Evolutionary conservation across 2,329 filamentous ascomycete species (phyloP).

Genomic region (Alternaria hordeiaustralica): DNA sequence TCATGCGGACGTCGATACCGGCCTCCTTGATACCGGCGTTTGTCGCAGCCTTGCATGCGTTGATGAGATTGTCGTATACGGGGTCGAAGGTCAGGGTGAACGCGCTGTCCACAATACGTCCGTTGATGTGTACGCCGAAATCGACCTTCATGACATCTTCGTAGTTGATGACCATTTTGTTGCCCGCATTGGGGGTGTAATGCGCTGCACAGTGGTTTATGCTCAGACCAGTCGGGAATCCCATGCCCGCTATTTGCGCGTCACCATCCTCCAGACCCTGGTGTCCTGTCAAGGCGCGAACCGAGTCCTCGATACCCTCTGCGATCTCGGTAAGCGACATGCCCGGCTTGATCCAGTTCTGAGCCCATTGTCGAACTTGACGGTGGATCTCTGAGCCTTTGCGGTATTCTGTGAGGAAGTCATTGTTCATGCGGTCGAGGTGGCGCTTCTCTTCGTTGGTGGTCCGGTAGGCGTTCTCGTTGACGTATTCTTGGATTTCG

Average conservation of each 20-base stretch:
- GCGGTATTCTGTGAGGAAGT: conserved; percentile 81
- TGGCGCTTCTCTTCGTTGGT: conserved; percentile 86
- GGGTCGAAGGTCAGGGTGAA: conserved; percentile 74
- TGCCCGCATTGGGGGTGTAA: conserved; percentile 86
- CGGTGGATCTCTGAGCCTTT: conserved; percentile 88
- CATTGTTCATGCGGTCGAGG: conserved; percentile 78
- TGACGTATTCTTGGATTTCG: conserved; percentile 76
- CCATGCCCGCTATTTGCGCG: conserved; percentile 78
- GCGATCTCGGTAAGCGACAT: conserved; percentile 82
- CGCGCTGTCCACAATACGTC: conserved; percentile 73
- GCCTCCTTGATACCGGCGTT: conserved; percentile 84
- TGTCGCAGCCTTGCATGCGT: conserved; percentile 71
- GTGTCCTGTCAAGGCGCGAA: conserved; percentile 78
- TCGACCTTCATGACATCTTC: conserved; percentile 77
- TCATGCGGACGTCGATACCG: conserved; percentile 88
- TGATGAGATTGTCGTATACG: conserved; percentile 70
- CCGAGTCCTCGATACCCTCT: conserved; percentile 84
- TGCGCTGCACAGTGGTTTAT: conserved; percentile 87
- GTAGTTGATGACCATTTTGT: conserved; percentile 72
- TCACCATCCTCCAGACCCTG: conserved; percentile 79
- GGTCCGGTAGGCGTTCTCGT: conserved; percentile 80
- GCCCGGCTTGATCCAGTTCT: conserved; percentile 80
- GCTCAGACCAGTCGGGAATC: conserved; percentile 83
- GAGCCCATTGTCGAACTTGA: conserved; percentile 83
- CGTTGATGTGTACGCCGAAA: conserved; percentile 74